Percentiles rank a stretch among this genome's conserved stretches.
Evolutionary conservation across 495 filamentous ascomycete genomes (phyloP).

Genomic region (Penicillium goetzii): DNA sequence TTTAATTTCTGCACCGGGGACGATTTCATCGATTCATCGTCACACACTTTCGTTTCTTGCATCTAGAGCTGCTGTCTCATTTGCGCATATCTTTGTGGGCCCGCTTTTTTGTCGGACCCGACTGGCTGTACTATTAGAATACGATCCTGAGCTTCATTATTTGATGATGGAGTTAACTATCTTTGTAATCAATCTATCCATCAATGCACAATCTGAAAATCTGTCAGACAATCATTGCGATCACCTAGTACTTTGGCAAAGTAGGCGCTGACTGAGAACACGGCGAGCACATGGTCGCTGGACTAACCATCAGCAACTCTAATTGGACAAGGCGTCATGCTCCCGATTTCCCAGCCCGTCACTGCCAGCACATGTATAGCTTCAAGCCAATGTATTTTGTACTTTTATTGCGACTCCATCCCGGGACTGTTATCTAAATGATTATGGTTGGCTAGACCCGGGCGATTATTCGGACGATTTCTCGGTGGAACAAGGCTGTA

Average conservation of each 20-base stretch:
- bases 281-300: too few relatives aligned
- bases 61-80: slow-evolving; percentile 27
- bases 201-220: slow-evolving; percentile 6
- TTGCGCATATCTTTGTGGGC: neutral
- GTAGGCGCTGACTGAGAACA: too few relatives aligned
- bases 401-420: neutral
- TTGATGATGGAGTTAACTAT: neutral
- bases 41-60: slow-evolving; percentile 14
- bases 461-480: slow-evolving; percentile 7
- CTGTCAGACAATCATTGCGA: neutral
- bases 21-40: neutral
- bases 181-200: slow-evolving; percentile 3
- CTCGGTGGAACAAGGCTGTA: slow-evolving; percentile 2
- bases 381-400: neutral
- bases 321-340: too few relatives aligned
- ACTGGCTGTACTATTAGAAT: slow-evolving; percentile 6
- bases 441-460: neutral
- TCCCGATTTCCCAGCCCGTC: too few relatives aligned
- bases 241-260: too few relatives aligned
- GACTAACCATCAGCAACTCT: too few relatives aligned
- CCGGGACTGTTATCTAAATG: neutral
- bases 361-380: neutral
- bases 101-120: neutral
- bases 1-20: slow-evolving; percentile 11
- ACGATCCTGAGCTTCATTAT: neutral